These are phyloP conservation scores for Chimonanthus salicifolius DNA, from an alignment of 164 flowering plant genomes.

Conservation along the genomic window DNA sequence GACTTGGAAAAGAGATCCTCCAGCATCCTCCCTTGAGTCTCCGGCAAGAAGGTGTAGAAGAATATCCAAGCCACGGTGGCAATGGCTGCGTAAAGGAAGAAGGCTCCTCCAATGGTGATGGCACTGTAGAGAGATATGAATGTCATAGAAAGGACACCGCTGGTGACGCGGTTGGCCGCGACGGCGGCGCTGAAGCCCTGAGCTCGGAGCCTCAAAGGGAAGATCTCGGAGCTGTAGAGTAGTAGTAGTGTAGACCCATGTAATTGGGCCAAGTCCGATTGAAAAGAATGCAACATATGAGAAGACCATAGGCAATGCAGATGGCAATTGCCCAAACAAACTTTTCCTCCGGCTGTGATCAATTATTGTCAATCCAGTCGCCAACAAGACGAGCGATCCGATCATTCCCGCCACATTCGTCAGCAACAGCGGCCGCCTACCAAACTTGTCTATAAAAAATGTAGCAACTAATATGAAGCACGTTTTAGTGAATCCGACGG, in stretches of 20 bases:
- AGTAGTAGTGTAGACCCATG: too few species aligned
- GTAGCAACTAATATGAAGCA: slow-evolving; percentile 26
- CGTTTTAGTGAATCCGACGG: slow-evolving; percentile 33
- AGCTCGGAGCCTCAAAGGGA: slow-evolving; percentile 34
- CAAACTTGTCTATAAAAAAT: slow-evolving; percentile 25
- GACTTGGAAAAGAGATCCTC: slow-evolving; percentile 18
- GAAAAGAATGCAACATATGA: slow-evolving; percentile 22
- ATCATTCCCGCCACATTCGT: slow-evolving; percentile 29
- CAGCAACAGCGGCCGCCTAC: slow-evolving; percentile 30
- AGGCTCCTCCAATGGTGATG: slow-evolving; percentile 19
- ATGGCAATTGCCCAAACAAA: slow-evolving; percentile 29
- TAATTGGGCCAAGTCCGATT: slow-evolving; percentile 32
- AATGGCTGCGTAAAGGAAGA: slow-evolving; percentile 15
- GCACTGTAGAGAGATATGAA: slow-evolving; percentile 30
- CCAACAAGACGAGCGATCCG: slow-evolving; percentile 15
- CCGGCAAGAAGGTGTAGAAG: slow-evolving; percentile 13
- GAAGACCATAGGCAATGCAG: slow-evolving; percentile 10
- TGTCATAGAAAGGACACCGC: slow-evolving; percentile 22
- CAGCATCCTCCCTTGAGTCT: slow-evolving; percentile 32
- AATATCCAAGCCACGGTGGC: slow-evolving; percentile 22
- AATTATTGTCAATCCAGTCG: slow-evolving; percentile 13
- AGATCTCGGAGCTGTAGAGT: slow-evolving; percentile 40
- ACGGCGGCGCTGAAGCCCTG: slow-evolving; percentile 29
- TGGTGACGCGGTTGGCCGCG: slow-evolving; percentile 23
- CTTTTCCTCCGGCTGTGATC: slow-evolving; percentile 11